Conservation (phyloP, 768 basidiomycete genomes). For the Hericium coralloides region DNA sequence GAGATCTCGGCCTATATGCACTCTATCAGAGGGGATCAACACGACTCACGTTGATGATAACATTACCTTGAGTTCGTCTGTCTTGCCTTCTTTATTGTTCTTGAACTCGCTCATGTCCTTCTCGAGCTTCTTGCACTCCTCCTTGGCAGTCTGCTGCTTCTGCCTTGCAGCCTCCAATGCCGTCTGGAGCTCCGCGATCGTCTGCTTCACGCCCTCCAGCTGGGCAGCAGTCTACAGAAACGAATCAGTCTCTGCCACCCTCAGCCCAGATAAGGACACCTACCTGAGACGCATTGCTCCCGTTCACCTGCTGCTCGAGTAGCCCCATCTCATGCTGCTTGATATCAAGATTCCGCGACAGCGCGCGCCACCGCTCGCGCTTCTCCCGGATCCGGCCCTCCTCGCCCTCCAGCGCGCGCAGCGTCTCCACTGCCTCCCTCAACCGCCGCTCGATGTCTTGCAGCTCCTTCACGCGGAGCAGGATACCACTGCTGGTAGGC, state of each 20-base stretch:
- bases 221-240: conserved; percentile 62
- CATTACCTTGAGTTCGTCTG: conserved; percentile 81
- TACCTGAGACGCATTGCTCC: conserved; percentile 86
- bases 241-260: neutral
- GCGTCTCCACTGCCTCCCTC: conserved; percentile 33
- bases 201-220: conserved; percentile 61
- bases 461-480: conserved; percentile 81
- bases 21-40: neutral
- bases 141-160: conserved; percentile 68
- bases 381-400: conserved; percentile 42
- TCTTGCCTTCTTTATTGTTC: conserved; percentile 96
- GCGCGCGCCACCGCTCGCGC: conserved; percentile 51
- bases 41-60: neutral
- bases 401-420: conserved; percentile 46
- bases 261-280: conserved; percentile 18
- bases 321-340: conserved; percentile 81
- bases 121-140: conserved; percentile 80
- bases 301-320: conserved; percentile 75
- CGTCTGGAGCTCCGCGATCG: conserved; percentile 46
- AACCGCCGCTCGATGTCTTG: conserved; percentile 57
- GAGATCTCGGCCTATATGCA: conserved; percentile 58
- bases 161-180: conserved; percentile 59
- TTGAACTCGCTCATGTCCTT: conserved; percentile 98
- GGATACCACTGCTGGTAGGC: conserved; percentile 60
- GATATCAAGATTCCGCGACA: conserved; percentile 70